Evolutionary conservation across 176 grass and related monocot genomes (phyloP), one percentile per base, ranked within the genome.

Genomic region (Lolium multiflorum): DNA sequence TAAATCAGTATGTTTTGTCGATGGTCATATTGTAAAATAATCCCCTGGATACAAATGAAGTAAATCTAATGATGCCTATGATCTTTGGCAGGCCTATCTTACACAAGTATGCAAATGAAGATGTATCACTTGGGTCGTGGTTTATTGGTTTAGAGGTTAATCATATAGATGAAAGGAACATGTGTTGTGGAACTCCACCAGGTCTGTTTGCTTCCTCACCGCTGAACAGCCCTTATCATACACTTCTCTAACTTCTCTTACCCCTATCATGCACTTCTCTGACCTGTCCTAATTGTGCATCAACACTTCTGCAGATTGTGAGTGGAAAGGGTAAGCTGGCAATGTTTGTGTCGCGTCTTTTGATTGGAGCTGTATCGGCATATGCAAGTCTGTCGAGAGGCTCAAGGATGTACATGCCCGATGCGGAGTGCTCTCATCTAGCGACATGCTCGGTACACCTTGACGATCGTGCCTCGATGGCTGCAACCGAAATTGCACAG

Each of bases 131-230:
- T 4, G 95, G 95, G 46, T 92, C 92, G 43, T 97, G 95, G 92
- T 94, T 97, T 85, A 94, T 97, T 11, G 92, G 95, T 25, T 87
- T 94, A 84, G 92, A 97, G 86, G 95, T 88, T 57, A 93, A 97
- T 67, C 92, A 97, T 67, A 91, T 94, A 8, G 95, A 97, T 54
- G 95, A 97, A 83, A 92, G 92, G 83, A 97, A 83, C 58, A 94
- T 97, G 95, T 94, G 95, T 79, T 97, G 95, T 51, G 95, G 95
- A 88, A 97, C 95, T 77, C 95, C 92, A 37, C 92, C 95, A 84
- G 95, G 95, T 94, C 12, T 37, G 52, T 91, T 3, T 35, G 57
- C 83, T 35, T 79, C n/a, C 37, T 50, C 84, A 21, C 82, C 66
- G 17, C 81, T 15, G n/a, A 26, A 39, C 62, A 48, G n/a, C 49